These are phyloP conservation scores for Ophiorrhiza pumila DNA, from an alignment of 257 asterid genomes.

Conservation along the genomic window DNA sequence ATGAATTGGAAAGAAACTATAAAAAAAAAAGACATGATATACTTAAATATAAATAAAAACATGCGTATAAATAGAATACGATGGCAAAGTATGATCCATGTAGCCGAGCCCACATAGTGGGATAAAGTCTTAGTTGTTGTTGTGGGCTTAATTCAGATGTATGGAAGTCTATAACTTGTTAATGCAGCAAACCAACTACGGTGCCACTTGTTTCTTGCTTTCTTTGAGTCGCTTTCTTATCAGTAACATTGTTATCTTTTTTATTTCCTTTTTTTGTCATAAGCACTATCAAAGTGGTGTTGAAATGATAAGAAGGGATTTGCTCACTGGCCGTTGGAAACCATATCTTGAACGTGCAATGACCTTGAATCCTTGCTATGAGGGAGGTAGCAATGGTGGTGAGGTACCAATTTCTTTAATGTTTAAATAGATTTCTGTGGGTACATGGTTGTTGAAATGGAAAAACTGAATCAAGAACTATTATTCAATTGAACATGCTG, in stretches of 20 bases:
- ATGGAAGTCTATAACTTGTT: not conserved
- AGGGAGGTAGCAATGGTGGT: conserved; percentile 86
- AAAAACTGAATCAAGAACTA: not conserved
- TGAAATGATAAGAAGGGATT: conserved; percentile 98
- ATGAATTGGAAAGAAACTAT: too few relatives aligned
- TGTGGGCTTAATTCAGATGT: too few relatives aligned
- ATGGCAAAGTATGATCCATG: too few relatives aligned
- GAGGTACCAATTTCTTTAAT: conserved; percentile 51
- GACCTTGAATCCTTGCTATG: conserved; percentile 79
- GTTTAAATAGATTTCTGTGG: not conserved
- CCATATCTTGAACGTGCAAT: conserved; percentile 93
- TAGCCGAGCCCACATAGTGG: too few relatives aligned
- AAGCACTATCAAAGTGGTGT: conserved; percentile 92
- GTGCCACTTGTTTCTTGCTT: conserved; percentile 1
- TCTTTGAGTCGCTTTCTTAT: conserved; percentile 6
- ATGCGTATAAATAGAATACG: too few relatives aligned
- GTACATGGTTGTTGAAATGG: not conserved
- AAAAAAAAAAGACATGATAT: too few relatives aligned
- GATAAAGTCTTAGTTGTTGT: too few relatives aligned
- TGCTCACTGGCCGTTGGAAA: conserved; percentile 94
- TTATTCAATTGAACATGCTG: not conserved
- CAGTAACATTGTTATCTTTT: not conserved
- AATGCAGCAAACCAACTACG: not conserved
- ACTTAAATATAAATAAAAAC: too few relatives aligned
- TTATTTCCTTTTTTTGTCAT: conserved; percentile 16